phyloP scores from a whole-genome alignment of 371 early-diverging fungal species.

The Chytridiales sp. region DNA sequence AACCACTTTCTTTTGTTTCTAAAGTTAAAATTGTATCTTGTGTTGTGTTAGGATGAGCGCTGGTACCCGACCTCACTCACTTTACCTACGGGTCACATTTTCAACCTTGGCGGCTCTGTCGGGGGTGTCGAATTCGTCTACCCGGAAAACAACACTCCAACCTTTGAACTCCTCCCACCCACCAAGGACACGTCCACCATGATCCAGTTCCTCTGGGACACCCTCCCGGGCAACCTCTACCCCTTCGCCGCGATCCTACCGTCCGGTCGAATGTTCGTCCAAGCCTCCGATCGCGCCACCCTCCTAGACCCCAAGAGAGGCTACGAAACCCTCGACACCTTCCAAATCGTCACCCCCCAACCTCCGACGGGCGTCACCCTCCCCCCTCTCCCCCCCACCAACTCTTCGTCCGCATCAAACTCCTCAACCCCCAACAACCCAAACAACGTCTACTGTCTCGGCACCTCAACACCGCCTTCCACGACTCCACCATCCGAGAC shows the following conservation, averaged over 20 bases:
- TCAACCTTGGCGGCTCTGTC: constrained; percentile 14
- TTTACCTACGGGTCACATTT: constrained; percentile 9
- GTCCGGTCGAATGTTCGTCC: constrained; percentile 9
- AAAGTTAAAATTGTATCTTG: too few relatives aligned
- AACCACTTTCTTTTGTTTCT: too few relatives aligned
- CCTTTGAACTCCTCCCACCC: constrained; percentile 9
- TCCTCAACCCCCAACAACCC: too few relatives aligned
- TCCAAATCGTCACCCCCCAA: too few relatives aligned
- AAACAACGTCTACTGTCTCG: too few relatives aligned
- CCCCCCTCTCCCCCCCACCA: too few relatives aligned
- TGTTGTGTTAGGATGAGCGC: too few relatives aligned
- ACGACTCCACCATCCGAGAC: too few relatives aligned
- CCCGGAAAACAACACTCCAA: constrained; percentile 7
- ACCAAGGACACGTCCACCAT: not conserved
- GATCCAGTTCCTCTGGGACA: constrained; percentile 54
- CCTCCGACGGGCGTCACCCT: too few relatives aligned
- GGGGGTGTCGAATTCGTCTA: constrained; percentile 13
- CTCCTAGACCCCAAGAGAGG: constrained; percentile 4
- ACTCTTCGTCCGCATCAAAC: too few relatives aligned
- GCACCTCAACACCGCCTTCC: too few relatives aligned
- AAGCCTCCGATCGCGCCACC: constrained; percentile 9
- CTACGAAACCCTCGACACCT: too few relatives aligned
- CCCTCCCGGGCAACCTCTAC: constrained; percentile 63
- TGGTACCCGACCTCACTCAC: constrained; percentile 18
- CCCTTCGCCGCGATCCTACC: constrained; percentile 23